A percentile compares a stretch with the other conserved stretches of the same genome.
Conservation (phyloP, 495 filamentous ascomycete species). For the Penicillium bovifimosum region DNA sequence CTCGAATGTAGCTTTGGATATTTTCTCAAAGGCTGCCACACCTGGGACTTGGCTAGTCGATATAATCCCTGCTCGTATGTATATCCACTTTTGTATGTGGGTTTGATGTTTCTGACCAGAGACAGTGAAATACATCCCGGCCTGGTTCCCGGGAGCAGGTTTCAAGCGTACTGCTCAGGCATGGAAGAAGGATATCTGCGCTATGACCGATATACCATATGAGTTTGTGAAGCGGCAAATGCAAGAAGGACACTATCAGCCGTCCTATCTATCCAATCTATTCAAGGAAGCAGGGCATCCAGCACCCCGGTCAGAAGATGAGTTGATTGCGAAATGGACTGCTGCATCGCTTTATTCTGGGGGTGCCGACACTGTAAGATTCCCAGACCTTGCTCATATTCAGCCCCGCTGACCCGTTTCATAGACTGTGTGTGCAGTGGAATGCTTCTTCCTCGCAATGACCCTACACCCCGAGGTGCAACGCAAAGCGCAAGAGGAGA, state of each 20-base stretch:
- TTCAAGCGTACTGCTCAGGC: slow-evolving; percentile 39
- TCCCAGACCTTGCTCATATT: no score
- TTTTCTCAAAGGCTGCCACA: slow-evolving; percentile 32
- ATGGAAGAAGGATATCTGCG: slow-evolving; percentile 26
- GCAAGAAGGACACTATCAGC: slow-evolving; percentile 20
- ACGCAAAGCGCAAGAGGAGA: slow-evolving; percentile 46
- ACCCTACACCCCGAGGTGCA: slow-evolving; percentile 39
- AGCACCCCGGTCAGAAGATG: slow-evolving; percentile 17
- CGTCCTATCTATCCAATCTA: slow-evolving; percentile 36
- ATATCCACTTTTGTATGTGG: background rate
- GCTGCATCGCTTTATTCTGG: slow-evolving; percentile 49
- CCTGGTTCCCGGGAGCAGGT: slow-evolving; percentile 45
- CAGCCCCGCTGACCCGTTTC: background rate
- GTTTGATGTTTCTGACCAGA: background rate
- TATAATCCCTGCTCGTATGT: slow-evolving; percentile 27
- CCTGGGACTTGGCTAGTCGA: slow-evolving; percentile 44
- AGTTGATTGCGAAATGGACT: slow-evolving; percentile 36
- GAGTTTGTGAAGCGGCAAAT: slow-evolving; percentile 42
- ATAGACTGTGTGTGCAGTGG: slow-evolving; percentile 14
- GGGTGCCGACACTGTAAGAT: slow-evolving; percentile 47
- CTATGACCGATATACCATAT: slow-evolving; percentile 34
- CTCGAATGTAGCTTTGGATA: slow-evolving; percentile 29
- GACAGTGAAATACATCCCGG: slow-evolving; percentile 36
- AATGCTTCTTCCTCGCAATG: slow-evolving; percentile 37
- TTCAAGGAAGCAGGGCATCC: slow-evolving; percentile 19